phyloP scores from a whole-genome alignment of 352 stramenopile species.

The Pilasporangium apinafurcum region DNA sequence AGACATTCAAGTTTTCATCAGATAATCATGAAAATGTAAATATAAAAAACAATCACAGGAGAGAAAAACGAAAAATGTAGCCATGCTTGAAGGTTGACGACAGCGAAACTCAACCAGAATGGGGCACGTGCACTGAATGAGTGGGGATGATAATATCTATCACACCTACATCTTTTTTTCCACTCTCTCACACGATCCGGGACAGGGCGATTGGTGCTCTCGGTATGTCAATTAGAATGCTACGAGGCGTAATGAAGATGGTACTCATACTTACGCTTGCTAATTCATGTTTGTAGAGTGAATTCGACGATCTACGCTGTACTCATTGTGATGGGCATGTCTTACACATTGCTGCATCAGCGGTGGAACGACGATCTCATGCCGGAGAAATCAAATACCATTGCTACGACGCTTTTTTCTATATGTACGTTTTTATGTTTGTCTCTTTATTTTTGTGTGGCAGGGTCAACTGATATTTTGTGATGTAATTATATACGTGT shows the following conservation, averaged over 20 bases:
- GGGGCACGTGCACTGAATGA: no score
- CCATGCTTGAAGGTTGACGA: no score
- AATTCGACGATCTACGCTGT: constrained; percentile 77
- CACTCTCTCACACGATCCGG: no score
- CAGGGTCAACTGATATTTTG: no score
- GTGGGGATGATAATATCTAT: no score
- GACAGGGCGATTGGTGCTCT: constrained; percentile 79
- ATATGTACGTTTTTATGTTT: constrained; percentile 43
- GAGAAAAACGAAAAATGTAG: no score
- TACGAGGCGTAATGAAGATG: neutral
- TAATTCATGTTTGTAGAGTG: constrained; percentile 24
- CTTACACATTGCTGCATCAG: constrained; percentile 53
- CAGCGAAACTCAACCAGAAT: no score
- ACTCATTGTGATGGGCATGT: constrained; percentile 55
- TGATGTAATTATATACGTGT: no score
- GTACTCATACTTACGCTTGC: constrained; percentile 1
- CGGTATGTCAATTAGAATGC: constrained; percentile 24
- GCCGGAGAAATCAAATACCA: constrained; percentile 38
- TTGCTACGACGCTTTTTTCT: constrained; percentile 62
- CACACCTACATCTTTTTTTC: no score
- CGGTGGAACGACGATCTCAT: constrained; percentile 58
- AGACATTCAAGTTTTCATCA: no score
- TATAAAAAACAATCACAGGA: no score
- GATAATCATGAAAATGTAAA: no score
- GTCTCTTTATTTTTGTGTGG: neutral